Evolutionary conservation across 2,329 filamentous ascomycete genomes (phyloP).

Genomic region (Claviceps lovelessii): DNA sequence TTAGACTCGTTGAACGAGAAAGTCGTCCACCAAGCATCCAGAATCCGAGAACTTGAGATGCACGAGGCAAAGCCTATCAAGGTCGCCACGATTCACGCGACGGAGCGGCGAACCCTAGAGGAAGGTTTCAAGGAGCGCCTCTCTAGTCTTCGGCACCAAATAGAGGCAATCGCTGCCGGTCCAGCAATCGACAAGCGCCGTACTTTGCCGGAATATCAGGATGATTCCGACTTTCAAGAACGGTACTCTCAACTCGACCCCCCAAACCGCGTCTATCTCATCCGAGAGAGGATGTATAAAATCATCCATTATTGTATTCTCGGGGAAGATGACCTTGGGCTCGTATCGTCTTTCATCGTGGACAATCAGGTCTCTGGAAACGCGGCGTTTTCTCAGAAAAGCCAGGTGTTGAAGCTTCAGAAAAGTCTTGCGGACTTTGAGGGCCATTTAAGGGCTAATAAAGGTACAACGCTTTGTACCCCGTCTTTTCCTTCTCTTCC

Average conservation of each 20-base stretch:
- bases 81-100: background rate
- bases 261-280: accelerated
- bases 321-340: background rate
- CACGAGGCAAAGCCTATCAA: background rate
- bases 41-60: background rate
- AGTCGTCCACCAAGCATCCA: background rate
- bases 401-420: background rate
- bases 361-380: too few relatives aligned
- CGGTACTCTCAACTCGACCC: background rate
- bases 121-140: background rate
- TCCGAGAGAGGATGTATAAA: background rate
- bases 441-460: background rate
- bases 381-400: background rate
- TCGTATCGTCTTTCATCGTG: background rate
- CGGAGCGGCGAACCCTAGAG: background rate
- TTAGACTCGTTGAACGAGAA: background rate
- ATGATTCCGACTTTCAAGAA: background rate
- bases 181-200: background rate
- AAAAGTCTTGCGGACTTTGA: background rate
- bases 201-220: too few relatives aligned
- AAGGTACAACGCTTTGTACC: background rate
- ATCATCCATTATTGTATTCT: background rate
- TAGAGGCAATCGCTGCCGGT: background rate
- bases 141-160: background rate
- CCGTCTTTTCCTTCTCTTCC: too few relatives aligned